A percentile compares a stretch with the other conserved stretches of the same genome.
Conservation (phyloP, 2,329 filamentous ascomycete species). For the Fusarium torreyae region DNA sequence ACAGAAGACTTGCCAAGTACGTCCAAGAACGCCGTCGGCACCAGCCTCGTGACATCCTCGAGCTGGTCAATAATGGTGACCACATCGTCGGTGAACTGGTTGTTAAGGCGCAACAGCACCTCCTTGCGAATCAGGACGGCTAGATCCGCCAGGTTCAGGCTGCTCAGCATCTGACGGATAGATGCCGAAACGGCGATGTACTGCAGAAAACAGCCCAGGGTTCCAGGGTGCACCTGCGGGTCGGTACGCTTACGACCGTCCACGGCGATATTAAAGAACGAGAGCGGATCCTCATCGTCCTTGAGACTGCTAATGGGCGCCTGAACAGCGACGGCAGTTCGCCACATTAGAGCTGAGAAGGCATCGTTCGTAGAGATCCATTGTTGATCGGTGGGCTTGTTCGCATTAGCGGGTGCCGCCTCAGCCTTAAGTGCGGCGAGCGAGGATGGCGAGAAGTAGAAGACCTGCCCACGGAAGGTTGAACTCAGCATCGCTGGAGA, state of each 20-base stretch:
- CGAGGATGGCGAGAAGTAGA: constrained; percentile 33
- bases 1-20: constrained; percentile 21
- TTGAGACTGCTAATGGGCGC: constrained; percentile 16
- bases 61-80: constrained; percentile 15
- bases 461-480: constrained; percentile 22
- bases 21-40: constrained; percentile 31
- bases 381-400: constrained; percentile 8
- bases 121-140: constrained; percentile 30
- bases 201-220: constrained; percentile 30
- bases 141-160: constrained; percentile 20
- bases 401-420: constrained; percentile 8
- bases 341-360: constrained; percentile 34
- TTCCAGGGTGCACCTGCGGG: constrained; percentile 20
- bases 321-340: constrained; percentile 24
- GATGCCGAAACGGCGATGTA: constrained; percentile 23
- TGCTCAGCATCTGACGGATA: constrained; percentile 20
- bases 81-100: constrained; percentile 31
- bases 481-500: constrained; percentile 23
- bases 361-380: constrained; percentile 39
- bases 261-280: constrained; percentile 30
- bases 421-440: constrained; percentile 20
- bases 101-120: constrained; percentile 4
- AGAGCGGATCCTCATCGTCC: neutral
- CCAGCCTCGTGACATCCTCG: constrained; percentile 19
- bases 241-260: constrained; percentile 26